Evolutionary conservation across 2,329 filamentous ascomycete genomes (phyloP).

Genomic region (Trichoderma koningiopsis): DNA sequence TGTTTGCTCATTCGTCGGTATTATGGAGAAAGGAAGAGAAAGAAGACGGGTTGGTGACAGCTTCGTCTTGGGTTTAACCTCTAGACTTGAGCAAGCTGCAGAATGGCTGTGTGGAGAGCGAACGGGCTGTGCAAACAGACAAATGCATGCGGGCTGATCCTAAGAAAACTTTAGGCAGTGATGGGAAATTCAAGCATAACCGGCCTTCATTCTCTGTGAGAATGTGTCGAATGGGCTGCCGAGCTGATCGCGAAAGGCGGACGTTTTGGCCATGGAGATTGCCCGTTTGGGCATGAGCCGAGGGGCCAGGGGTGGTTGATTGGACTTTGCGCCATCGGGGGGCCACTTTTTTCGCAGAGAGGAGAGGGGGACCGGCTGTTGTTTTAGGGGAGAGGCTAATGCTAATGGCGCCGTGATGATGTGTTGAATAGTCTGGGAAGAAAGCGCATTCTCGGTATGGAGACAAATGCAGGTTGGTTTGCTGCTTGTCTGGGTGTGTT

Average conservation of each 20-base stretch:
- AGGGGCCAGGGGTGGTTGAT: neutral
- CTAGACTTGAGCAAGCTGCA: neutral
- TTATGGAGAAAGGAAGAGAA: neutral
- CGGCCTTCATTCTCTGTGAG: neutral
- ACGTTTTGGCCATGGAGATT: neutral
- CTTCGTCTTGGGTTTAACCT: neutral
- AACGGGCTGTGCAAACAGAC: neutral
- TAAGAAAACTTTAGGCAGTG: slow-evolving; percentile 4
- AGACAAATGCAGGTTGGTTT: neutral
- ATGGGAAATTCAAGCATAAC: neutral
- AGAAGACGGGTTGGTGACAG: neutral
- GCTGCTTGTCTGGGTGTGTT: neutral
- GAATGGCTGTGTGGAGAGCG: neutral
- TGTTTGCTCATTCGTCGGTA: neutral
- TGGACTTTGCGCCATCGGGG: neutral
- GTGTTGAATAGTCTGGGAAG: neutral
- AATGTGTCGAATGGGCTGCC: neutral
- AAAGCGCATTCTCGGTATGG: neutral
- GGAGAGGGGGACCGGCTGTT: neutral
- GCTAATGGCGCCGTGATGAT: neutral
- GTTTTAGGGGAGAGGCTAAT: slow-evolving; percentile 1
- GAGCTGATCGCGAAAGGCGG: slow-evolving; percentile 6
- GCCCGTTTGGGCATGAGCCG: slow-evolving; percentile 11
- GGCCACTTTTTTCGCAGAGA: neutral
- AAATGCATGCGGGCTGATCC: slow-evolving; percentile 6